These are phyloP conservation scores for Chimonanthus salicifolius DNA, from an alignment of 164 flowering plant genomes.

Conservation along the genomic window DNA sequence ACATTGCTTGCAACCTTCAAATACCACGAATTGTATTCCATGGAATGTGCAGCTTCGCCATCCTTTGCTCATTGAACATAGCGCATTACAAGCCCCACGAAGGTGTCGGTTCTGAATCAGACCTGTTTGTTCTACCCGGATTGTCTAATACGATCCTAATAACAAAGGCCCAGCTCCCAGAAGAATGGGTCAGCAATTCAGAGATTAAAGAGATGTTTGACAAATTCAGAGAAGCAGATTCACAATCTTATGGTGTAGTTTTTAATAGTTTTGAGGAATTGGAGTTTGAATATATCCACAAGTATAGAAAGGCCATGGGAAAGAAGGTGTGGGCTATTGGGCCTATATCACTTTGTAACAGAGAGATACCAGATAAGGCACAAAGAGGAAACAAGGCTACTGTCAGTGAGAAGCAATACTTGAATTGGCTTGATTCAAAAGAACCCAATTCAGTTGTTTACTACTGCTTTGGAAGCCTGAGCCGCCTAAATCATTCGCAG, in stretches of 20 bases:
- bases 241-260: constrained; percentile 26
- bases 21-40: constrained; percentile 48
- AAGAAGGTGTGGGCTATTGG: constrained; percentile 40
- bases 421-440: constrained; percentile 36
- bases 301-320: constrained; percentile 17
- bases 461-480: constrained; percentile 33
- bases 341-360: constrained; percentile 34
- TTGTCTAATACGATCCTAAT: constrained; percentile 29
- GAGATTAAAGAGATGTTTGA: background rate
- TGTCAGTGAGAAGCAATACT: constrained; percentile 16
- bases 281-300: constrained; percentile 24
- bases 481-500: constrained; percentile 16
- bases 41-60: constrained; percentile 29
- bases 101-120: constrained; percentile 16
- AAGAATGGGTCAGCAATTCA: no score
- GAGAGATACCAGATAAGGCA: constrained; percentile 18
- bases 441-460: constrained; percentile 29
- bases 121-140: constrained; percentile 32
- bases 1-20: constrained; percentile 21
- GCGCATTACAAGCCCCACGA: constrained; percentile 15
- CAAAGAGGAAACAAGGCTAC: constrained; percentile 33
- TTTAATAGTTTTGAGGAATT: constrained; percentile 36
- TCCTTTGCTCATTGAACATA: constrained; percentile 13
- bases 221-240: constrained; percentile 8
- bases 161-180: constrained; percentile 20